Base-by-base conservation (phyloP, 768 basidiomycete genomes). In the Kwoniella heveanensis region DNA sequence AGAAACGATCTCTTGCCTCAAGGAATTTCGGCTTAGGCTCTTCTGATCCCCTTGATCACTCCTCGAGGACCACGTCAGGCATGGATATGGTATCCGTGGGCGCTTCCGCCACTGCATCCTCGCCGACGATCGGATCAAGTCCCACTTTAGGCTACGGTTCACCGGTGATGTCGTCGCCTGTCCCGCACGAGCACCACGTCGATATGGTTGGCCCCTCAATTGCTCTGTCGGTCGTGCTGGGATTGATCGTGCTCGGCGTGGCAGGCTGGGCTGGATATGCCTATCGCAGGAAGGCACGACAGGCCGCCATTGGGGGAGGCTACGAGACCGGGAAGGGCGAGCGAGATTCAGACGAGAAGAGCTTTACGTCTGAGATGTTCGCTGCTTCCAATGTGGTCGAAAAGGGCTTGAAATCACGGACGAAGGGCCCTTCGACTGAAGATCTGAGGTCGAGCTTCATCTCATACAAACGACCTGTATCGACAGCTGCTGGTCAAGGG, bases 191-290 rank as follows among this genome's bases (percentile, higher is more conserved):
- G 21, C 30, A 52, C 37, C 54, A 67, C 39, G 32, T 57, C 19
- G 53, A 64, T 15, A 36, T 70, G 55, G 24, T 54, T 13, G 66
- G 32, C 17, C 53, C 69, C 1, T 64, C 65, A 2, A 70, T 70
- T 1, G 69, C 65, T 22, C 50, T 70, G 10, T 66, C 65, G 3
- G 62, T 70, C n/a, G 27, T 70, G 1, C 39, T 70, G 30, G 69
- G 69, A 2, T 37, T 70, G 17, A n/a, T 70, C 26, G 47, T 67
- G 22, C 50, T 70, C 2, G 69, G 69, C 8, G 63, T 65, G 39
- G 62, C 65, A n/a, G 48, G 58, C 22, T 70, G 69, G 69, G 66
- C 63, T 12, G 66, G 65, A 21, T 26, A 64, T 24, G 32, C 46
- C 17, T 70, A 70, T 65, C 62, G 67, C 8, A 46, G 39, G 39